Conservation (phyloP, 2,329 filamentous ascomycete genomes). For the Ophiostoma sp. region DNA sequence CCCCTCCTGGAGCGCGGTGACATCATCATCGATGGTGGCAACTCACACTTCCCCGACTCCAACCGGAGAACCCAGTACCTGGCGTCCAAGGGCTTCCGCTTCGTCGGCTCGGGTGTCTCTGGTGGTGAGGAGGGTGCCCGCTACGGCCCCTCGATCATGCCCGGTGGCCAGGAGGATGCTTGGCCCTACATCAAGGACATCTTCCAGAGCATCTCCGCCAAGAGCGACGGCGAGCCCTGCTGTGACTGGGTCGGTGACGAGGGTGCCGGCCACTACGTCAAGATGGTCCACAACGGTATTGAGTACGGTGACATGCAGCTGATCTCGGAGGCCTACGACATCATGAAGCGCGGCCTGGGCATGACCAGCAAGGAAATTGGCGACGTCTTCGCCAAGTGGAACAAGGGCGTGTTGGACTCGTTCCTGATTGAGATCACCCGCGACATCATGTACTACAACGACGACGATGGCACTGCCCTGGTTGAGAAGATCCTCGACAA, state of each 20-base stretch:
- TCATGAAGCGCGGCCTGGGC: slow-evolving; percentile 97
- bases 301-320: slow-evolving; percentile 99
- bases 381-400: slow-evolving; percentile 93
- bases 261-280: slow-evolving; percentile 99
- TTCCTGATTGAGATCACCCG: slow-evolving; percentile 99
- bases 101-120: slow-evolving; percentile 95
- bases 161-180: slow-evolving; percentile 95
- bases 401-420: slow-evolving; percentile 96
- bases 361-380: slow-evolving; percentile 91
- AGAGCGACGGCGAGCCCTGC: slow-evolving; percentile 95
- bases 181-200: slow-evolving; percentile 99
- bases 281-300: slow-evolving; percentile 99
- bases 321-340: slow-evolving; percentile 99
- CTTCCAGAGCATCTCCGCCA: slow-evolving; percentile 96
- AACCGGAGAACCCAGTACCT: slow-evolving; percentile 96
- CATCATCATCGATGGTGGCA: slow-evolving; percentile 99
- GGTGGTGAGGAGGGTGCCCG: slow-evolving; percentile 99
- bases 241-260: slow-evolving; percentile 99
- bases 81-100: slow-evolving; percentile 81
- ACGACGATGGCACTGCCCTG: slow-evolving; percentile 85
- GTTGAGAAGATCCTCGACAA: slow-evolving; percentile 99
- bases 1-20: slow-evolving; percentile 81
- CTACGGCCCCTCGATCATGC: slow-evolving; percentile 97
- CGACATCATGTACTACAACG: slow-evolving; percentile 98
- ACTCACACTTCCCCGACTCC: slow-evolving; percentile 99